phyloP scores from a whole-genome alignment of 2,329 filamentous ascomycete species.

The Colletotrichum tropicale region DNA sequence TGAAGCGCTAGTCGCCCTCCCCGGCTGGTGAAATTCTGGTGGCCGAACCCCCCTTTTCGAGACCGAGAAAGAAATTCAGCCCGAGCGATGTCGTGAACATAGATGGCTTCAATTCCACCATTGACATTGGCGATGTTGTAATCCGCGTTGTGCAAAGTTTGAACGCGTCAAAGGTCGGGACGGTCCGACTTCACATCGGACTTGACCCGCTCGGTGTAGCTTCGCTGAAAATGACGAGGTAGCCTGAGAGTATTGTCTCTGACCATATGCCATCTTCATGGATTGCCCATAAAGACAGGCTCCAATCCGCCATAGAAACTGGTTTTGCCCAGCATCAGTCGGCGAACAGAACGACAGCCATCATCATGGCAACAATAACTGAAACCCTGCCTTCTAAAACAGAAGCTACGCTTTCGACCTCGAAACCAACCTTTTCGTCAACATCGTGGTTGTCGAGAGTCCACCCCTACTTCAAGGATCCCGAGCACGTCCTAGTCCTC shows the following conservation, averaged over 20 bases:
- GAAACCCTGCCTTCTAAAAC: neutral
- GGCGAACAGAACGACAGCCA: neutral
- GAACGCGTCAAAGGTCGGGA: neutral
- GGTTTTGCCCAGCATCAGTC: neutral
- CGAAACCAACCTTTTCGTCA: neutral
- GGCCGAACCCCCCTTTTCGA: neutral
- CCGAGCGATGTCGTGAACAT: neutral
- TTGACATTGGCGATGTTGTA: neutral
- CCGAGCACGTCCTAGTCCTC: slow-evolving; percentile 29
- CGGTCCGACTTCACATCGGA: neutral
- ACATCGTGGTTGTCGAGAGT: slow-evolving; percentile 31
- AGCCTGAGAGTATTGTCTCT: neutral
- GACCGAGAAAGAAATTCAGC: neutral
- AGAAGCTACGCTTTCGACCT: neutral
- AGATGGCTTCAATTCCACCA: neutral
- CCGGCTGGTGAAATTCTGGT: neutral
- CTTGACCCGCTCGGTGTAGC: neutral
- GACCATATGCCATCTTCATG: neutral
- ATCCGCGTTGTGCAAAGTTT: neutral
- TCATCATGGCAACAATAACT: neutral
- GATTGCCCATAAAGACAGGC: neutral
- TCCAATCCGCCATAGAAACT: neutral
- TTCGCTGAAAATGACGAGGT: neutral
- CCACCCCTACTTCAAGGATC: slow-evolving; percentile 32
- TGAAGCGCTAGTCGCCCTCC: neutral